phyloP scores from a whole-genome alignment of 768 basidiomycete species.

The Naganishia vaughanmartiniae region DNA sequence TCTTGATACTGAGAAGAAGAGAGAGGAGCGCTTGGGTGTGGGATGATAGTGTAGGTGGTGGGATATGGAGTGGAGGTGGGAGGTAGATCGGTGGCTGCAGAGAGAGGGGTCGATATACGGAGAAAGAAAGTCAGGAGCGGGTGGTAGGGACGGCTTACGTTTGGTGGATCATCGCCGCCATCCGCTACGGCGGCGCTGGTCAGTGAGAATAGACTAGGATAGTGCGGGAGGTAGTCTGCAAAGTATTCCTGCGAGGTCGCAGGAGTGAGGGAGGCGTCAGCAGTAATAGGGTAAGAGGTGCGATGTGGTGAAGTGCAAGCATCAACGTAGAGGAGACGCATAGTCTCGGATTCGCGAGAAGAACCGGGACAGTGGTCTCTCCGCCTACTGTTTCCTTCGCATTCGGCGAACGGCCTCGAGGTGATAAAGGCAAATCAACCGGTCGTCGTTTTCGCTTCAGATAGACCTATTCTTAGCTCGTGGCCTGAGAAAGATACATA shows the following conservation, averaged over 20 bases:
- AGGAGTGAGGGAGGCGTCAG: background rate
- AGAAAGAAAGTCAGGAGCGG: background rate
- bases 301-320: too few species aligned
- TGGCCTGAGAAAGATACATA: too few species aligned
- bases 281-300: too few species aligned
- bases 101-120: background rate
- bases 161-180: slow-evolving; percentile 48
- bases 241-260: slow-evolving; percentile 76
- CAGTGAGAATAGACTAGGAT: slow-evolving; percentile 82
- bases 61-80: slow-evolving; percentile 43
- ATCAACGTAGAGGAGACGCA: too few species aligned
- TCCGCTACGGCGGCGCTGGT: slow-evolving; percentile 44
- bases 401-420: too few species aligned
- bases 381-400: too few species aligned
- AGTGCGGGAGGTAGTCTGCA: slow-evolving; percentile 86
- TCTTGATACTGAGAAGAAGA: slow-evolving; percentile 87
- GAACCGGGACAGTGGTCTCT: too few species aligned
- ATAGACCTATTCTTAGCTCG: too few species aligned
- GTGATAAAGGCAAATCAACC: too few species aligned
- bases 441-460: too few species aligned
- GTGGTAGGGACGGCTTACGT: slow-evolving; percentile 36
- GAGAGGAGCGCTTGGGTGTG: slow-evolving; percentile 77
- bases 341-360: too few species aligned
- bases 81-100: slow-evolving; percentile 50
- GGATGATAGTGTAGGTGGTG: slow-evolving; percentile 65